Evolutionary conservation across 495 filamentous ascomycete species (phyloP).

Genomic region (Tuber melanosporum): DNA sequence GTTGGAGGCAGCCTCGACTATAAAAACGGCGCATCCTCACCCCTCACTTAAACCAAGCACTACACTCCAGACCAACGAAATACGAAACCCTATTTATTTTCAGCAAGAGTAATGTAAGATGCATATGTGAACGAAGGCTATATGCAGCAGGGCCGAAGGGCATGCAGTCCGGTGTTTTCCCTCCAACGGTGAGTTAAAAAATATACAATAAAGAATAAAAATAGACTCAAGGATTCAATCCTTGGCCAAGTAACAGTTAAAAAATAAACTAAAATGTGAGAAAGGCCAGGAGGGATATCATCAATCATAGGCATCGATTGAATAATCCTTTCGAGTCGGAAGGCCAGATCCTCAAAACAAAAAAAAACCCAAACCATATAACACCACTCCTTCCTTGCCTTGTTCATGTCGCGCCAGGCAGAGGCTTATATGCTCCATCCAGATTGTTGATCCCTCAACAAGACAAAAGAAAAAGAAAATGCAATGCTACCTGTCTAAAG

Average conservation of each 20-base stretch:
- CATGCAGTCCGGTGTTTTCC: slow-evolving; percentile 9
- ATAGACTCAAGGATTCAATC: slow-evolving; percentile 30
- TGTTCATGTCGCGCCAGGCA: not conserved
- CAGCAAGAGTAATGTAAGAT: slow-evolving; percentile 13
- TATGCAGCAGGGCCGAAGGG: slow-evolving; percentile 13
- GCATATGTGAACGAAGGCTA: slow-evolving; percentile 36
- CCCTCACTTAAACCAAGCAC: not conserved
- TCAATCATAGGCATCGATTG: not conserved
- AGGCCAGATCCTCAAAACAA: slow-evolving; percentile 6
- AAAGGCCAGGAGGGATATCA: slow-evolving; percentile 14
- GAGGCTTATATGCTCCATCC: not conserved
- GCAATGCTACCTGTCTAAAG: slow-evolving; percentile 6
- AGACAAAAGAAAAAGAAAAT: not conserved
- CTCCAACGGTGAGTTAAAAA: slow-evolving; percentile 6
- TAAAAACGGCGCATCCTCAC: not conserved
- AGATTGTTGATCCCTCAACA: slow-evolving; percentile 2
- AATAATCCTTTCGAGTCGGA: not conserved
- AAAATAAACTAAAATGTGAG: slow-evolving; percentile 13
- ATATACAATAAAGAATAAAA: slow-evolving; percentile 10
- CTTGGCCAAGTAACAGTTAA: not conserved
- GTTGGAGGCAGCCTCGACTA: not conserved
- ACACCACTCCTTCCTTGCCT: not conserved
- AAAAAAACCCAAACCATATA: slow-evolving; percentile 10
- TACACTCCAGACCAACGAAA: not conserved
- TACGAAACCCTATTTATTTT: slow-evolving; percentile 10